Evolutionary conservation across 2,329 filamentous ascomycete genomes (phyloP).

Genomic region (Trematosphaeria pertusa): DNA sequence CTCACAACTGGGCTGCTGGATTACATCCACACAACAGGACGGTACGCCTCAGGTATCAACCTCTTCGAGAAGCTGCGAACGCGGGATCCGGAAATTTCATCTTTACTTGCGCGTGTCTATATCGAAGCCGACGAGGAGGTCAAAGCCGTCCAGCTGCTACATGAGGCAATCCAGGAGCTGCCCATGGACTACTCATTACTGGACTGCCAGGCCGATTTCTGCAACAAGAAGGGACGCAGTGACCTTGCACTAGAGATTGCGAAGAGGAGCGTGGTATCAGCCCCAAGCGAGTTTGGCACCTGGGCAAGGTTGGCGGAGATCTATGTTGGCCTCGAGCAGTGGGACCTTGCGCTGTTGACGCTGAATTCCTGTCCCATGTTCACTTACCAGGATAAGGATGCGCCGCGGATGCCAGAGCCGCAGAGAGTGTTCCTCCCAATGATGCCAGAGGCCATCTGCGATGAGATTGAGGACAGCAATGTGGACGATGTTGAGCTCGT

Average conservation of each 20-base stretch:
- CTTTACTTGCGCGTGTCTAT: conserved; percentile 86
- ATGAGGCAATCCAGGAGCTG: conserved; percentile 86
- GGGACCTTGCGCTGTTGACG: conserved; percentile 93
- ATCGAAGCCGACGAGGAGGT: conserved; percentile 97
- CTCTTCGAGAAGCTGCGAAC: conserved; percentile 94
- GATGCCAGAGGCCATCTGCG: conserved; percentile 84
- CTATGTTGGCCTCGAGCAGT: conserved; percentile 92
- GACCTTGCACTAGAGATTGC: conserved; percentile 91
- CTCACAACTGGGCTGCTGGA: conserved; percentile 90
- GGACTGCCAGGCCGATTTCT: conserved; percentile 91
- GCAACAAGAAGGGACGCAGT: conserved; percentile 84
- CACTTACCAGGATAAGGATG: conserved; percentile 98
- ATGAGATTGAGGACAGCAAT: conserved; percentile 94
- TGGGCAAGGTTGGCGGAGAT: conserved; percentile 95
- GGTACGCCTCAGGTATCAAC: conserved; percentile 94
- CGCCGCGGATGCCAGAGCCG: conserved; percentile 91
- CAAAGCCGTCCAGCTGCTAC: conserved; percentile 86
- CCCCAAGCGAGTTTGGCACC: conserved; percentile 95
- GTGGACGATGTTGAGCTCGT: conserved; percentile 81
- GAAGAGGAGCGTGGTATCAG: conserved; percentile 91
- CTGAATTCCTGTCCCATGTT: conserved; percentile 99
- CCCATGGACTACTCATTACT: conserved; percentile 98
- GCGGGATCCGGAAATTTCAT: conserved; percentile 92
- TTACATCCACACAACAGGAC: conserved; percentile 94
- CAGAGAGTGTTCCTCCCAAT: conserved; percentile 87